Percentiles rank a stretch among this genome's conserved stretches.
Evolutionary conservation across 768 basidiomycete species (phyloP).

Genomic region (Collybia mongolica): DNA sequence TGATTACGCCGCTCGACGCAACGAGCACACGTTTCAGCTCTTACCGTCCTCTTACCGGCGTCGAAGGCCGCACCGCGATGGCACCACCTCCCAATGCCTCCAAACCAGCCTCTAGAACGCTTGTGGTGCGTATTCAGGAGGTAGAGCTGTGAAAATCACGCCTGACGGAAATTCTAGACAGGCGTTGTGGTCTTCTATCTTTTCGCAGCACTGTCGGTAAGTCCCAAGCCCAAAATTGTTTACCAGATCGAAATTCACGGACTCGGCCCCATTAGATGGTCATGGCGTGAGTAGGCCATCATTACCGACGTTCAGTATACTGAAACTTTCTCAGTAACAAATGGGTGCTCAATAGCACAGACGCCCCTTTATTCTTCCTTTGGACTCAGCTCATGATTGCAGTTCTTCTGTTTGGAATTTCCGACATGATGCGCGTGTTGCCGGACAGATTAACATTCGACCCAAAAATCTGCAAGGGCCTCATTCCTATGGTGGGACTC

Average conservation of each 20-base stretch:
- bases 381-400: constrained; percentile 81
- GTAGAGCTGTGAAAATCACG: no score
- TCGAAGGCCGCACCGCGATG: constrained; percentile 4
- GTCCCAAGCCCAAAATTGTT: no score
- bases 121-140: constrained; percentile 9
- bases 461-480: constrained; percentile 61
- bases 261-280: constrained; percentile 64
- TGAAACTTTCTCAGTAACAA: constrained; percentile 58
- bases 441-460: constrained; percentile 70
- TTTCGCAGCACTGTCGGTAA: no score
- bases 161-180: no score
- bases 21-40: not conserved
- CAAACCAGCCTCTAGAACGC: constrained; percentile 10
- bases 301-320: constrained; percentile 4
- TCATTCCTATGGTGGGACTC: constrained; percentile 71
- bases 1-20: not conserved
- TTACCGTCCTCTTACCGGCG: not conserved
- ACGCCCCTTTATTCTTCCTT: constrained; percentile 84
- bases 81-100: constrained; percentile 9
- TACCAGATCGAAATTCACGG: no score
- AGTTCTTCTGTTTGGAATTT: constrained; percentile 67
- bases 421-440: constrained; percentile 60
- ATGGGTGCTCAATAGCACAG: constrained; percentile 82
- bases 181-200: no score
- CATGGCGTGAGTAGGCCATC: constrained; percentile 60